Evolutionary conservation across 163 green algal species (phyloP), one percentile per base, ranked within the genome.

Genomic region (Scenedesmus sp.): DNA sequence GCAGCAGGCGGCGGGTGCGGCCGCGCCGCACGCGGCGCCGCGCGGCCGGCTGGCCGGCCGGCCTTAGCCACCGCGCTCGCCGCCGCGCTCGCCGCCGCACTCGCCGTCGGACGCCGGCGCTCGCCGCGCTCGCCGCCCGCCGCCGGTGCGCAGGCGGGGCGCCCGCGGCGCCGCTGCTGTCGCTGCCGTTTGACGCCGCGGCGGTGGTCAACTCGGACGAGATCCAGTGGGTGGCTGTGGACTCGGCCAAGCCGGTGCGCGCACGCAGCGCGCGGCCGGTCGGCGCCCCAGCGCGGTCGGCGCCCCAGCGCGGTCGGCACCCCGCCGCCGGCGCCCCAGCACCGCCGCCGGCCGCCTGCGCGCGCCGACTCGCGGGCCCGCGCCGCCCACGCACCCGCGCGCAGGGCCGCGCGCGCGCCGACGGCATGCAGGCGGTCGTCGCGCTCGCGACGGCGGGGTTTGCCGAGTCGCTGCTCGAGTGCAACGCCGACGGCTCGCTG

Each of bases 111-210:
- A n/a, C n/a, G n/a, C n/a, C n/a, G n/a, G n/a, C n/a, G n/a, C n/a
- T n/a, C n/a, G n/a, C n/a, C n/a, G n/a, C n/a, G n/a, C n/a, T n/a
- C n/a, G n/a, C n/a, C n/a, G n/a, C n/a, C n/a, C n/a, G n/a, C n/a
- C n/a, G n/a, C n/a, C n/a, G n/a, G n/a, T n/a, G n/a, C n/a, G n/a
- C n/a, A n/a, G n/a, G n/a, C n/a, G n/a, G n/a, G n/a, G n/a, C n/a
- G n/a, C n/a, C n/a, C n/a, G n/a, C 54, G 7, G 18, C n/a, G 22
- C 63, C 20, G 18, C 50, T 73, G 62, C 62, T 73, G n/a, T 10
- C 47, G 53, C 56, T 82, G 75, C 63, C 75, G 44, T 76, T 82
- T 70, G 75, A 82, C 24, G 75, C 63, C 29, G 75, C 75, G 44
- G 53, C 63, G 31, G 53, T 82, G 24, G 51, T 42, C 9, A 70